phyloP scores from a whole-genome alignment of 2,329 filamentous ascomycete genomes.

The Elsinoe fawcettii region DNA sequence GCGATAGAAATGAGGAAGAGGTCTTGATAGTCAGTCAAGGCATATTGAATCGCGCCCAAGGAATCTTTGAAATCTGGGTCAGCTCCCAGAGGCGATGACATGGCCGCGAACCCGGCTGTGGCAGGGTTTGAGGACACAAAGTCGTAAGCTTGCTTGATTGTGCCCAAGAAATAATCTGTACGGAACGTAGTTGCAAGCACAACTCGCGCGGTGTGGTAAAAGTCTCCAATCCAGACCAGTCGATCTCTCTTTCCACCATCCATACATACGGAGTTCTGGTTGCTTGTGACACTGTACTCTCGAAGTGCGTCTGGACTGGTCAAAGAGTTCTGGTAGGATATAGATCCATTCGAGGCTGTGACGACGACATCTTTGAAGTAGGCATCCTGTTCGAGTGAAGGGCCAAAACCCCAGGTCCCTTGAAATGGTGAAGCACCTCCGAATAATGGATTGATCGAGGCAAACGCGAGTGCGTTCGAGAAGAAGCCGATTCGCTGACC shows the following conservation, averaged over 20 bases:
- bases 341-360: too few relatives aligned
- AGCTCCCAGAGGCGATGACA: conserved; percentile 15
- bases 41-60: conserved; percentile 13
- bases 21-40: conserved; percentile 29
- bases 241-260: conserved; percentile 39
- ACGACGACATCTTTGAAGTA: too few relatives aligned
- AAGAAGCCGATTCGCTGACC: too few relatives aligned
- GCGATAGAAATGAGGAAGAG: conserved; percentile 26
- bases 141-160: conserved; percentile 15
- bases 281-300: conserved; percentile 27
- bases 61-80: conserved; percentile 16
- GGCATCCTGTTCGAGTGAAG: too few relatives aligned
- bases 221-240: conserved; percentile 38
- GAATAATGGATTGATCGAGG: too few relatives aligned
- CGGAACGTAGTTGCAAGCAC: conserved; percentile 31
- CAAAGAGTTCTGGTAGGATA: too few relatives aligned
- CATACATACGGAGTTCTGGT: conserved; percentile 33
- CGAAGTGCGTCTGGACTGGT: too few relatives aligned
- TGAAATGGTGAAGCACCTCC: too few relatives aligned
- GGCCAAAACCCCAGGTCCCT: too few relatives aligned
- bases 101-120: conserved; percentile 18
- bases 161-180: conserved; percentile 31
- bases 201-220: conserved; percentile 35
- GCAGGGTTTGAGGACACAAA: not conserved
- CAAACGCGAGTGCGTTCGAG: too few relatives aligned